A percentile compares a stretch with the other conserved stretches of the same genome.
Evolutionary conservation across 306 rosid genomes (phyloP).

Genomic region (Rubus idaeus): DNA sequence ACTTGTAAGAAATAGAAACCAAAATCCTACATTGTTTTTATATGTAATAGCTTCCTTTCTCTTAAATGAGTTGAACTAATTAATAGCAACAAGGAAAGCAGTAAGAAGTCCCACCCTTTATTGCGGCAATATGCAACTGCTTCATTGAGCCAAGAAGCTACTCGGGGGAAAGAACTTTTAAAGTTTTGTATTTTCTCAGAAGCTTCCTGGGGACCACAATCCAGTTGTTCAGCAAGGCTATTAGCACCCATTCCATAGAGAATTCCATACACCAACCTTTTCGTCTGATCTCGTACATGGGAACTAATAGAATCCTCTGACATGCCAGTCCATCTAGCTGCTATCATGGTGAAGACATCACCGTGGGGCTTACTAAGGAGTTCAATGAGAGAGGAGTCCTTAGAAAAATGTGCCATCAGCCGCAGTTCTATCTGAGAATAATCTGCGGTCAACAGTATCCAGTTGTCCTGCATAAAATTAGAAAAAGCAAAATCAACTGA

Average conservation of each 20-base stretch:
- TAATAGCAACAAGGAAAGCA: not conserved
- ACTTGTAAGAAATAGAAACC: not conserved
- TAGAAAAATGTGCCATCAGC: conserved; percentile 96
- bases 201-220: conserved; percentile 77
- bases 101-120: conserved; percentile 66
- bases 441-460: conserved; percentile 92
- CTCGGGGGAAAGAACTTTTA: conserved; percentile 81
- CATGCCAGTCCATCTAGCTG: conserved; percentile 85
- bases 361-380: conserved; percentile 72
- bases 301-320: conserved; percentile 65
- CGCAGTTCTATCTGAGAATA: conserved; percentile 97
- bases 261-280: conserved; percentile 90
- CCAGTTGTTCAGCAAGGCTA: conserved; percentile 83
- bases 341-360: conserved; percentile 83
- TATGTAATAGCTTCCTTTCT: conserved; percentile 16
- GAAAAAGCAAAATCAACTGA: conserved; percentile 19
- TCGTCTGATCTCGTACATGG: conserved; percentile 79
- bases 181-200: conserved; percentile 73
- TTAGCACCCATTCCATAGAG: conserved; percentile 97
- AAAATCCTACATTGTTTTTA: not conserved
- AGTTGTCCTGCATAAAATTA: conserved; percentile 59
- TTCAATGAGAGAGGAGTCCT: conserved; percentile 69
- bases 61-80: conserved; percentile 11
- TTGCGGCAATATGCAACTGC: conserved; percentile 67
- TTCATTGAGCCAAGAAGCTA: conserved; percentile 90